Evolutionary conservation across 371 early-diverging fungal species (phyloP).

Genomic region (Rhizomucor pusillus): DNA sequence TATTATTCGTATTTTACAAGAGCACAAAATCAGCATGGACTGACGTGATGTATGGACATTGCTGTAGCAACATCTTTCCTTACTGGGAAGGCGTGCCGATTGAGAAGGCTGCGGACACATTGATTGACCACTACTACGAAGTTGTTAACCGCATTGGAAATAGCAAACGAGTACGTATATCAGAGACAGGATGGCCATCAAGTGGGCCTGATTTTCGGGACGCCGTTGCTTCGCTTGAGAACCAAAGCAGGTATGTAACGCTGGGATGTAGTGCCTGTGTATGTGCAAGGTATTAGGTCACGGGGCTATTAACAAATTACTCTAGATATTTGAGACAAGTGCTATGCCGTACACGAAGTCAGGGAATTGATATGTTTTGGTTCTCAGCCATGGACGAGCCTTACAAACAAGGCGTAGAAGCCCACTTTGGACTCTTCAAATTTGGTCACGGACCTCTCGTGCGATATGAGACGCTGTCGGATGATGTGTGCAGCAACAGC

Average conservation of each 20-base stretch:
- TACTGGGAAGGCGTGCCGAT: constrained; percentile 65
- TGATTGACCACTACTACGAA: constrained; percentile 49
- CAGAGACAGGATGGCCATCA: constrained; percentile 71
- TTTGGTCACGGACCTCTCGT: too few relatives aligned
- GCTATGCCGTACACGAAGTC: constrained; percentile 45
- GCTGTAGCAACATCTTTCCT: constrained; percentile 59
- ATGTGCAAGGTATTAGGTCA: too few relatives aligned
- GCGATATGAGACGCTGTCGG: too few relatives aligned
- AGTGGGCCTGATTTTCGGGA: constrained; percentile 48
- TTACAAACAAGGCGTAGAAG: constrained; percentile 56
- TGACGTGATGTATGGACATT: background rate
- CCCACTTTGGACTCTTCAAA: constrained; percentile 56
- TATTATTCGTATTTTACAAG: too few relatives aligned
- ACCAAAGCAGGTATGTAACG: constrained; percentile 46
- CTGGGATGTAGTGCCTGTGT: too few relatives aligned
- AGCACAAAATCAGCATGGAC: too few relatives aligned
- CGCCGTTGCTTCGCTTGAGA: constrained; percentile 50
- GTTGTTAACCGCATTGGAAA: constrained; percentile 37
- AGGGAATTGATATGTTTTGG: constrained; percentile 51
- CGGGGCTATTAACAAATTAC: too few relatives aligned
- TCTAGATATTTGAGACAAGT: constrained; percentile 34
- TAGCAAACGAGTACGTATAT: constrained; percentile 55
- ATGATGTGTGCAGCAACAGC: too few relatives aligned
- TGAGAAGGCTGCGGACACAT: constrained; percentile 41
- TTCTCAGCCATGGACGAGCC: constrained; percentile 64